These are phyloP conservation scores for Fraxinus cuspidata DNA, from an alignment of 257 asterid species.

Conservation along the genomic window DNA sequence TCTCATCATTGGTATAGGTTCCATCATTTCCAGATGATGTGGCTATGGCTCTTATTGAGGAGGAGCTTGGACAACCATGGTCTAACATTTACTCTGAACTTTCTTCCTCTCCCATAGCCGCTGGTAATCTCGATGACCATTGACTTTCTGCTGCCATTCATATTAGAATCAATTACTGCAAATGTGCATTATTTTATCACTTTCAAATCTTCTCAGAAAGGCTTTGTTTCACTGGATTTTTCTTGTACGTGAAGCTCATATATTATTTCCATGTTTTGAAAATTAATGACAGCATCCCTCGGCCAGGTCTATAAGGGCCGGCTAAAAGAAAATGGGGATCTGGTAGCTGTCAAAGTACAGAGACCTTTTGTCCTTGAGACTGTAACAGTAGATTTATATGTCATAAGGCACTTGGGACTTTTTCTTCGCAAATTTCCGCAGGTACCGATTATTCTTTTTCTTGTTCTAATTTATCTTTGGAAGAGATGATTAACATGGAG, in stretches of 20 bases:
- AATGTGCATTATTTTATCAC: neutral
- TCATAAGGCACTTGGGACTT: conserved; percentile 87
- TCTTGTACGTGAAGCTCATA: conserved; percentile 24
- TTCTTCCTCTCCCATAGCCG: conserved; percentile 97
- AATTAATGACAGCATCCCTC: conserved; percentile 78
- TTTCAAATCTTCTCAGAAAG: conserved; percentile 5
- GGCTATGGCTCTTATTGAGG: conserved; percentile 97
- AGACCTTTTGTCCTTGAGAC: conserved; percentile 99
- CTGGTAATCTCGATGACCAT: conserved; percentile 65
- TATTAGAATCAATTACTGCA: conserved; percentile 6
- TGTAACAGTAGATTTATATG: conserved; percentile 83
- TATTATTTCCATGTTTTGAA: conserved; percentile 27
- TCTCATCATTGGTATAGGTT: conserved; percentile 51
- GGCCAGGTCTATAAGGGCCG: conserved; percentile 99
- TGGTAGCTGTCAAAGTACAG: conserved; percentile 98
- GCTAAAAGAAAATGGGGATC: conserved; percentile 88
- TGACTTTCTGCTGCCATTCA: conserved; percentile 4
- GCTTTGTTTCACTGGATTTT: conserved; percentile 3
- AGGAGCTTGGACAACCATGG: conserved; percentile 99
- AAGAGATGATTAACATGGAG: conserved; percentile 15
- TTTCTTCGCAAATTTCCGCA: conserved; percentile 92
- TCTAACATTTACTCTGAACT: conserved; percentile 79
- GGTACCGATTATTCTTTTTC: conserved; percentile 43
- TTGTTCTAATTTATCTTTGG: conserved; percentile 23
- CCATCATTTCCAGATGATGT: conserved; percentile 99